Evolutionary conservation across 2,329 filamentous ascomycete genomes (phyloP).

Genomic region (Phaeophleospora eucalypticola): DNA sequence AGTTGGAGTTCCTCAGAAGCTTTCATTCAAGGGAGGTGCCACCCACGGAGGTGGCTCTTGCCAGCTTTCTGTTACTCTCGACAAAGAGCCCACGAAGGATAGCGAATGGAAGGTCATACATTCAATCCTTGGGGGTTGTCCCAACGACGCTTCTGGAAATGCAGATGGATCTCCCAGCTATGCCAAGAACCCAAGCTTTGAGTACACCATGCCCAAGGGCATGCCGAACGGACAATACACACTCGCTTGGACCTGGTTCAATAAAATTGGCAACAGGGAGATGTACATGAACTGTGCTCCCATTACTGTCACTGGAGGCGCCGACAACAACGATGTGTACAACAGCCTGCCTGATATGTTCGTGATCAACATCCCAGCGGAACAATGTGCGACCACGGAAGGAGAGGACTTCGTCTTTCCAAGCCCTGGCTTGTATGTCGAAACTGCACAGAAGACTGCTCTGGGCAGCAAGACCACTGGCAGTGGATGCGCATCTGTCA

Average conservation of each 20-base stretch:
- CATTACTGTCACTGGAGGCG: conserved; percentile 56
- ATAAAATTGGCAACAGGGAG: conserved; percentile 82
- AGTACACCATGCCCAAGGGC: conserved; percentile 67
- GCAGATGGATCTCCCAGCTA: conserved; percentile 15
- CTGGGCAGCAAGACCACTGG: conserved; percentile 13
- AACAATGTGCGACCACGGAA: conserved; percentile 52
- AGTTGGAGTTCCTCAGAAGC: conserved; percentile 57
- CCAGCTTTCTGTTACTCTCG: conserved; percentile 77
- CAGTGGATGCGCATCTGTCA: conserved; percentile 3
- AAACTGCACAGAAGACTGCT: conserved; percentile 12
- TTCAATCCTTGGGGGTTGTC: conserved; percentile 81
- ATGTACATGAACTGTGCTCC: conserved; percentile 97
- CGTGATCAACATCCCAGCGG: conserved; percentile 54
- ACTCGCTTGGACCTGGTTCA: conserved; percentile 92
- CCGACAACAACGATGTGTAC: conserved; percentile 46
- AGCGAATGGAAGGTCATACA: conserved; percentile 85
- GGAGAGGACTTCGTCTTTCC: conserved; percentile 56
- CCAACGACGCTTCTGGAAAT: conserved; percentile 57
- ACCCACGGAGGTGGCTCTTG: conserved; percentile 88
- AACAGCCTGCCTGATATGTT: conserved; percentile 66
- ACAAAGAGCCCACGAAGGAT: conserved; percentile 63
- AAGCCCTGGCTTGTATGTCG: conserved; percentile 49
- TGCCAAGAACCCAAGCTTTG: conserved; percentile 51
- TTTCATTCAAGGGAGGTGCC: conserved; percentile 69
- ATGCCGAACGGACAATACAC: conserved; percentile 71